A percentile compares a stretch with the other conserved stretches of the same genome.
Evolutionary conservation across 148 eudicot genomes (phyloP).

Genomic region (Suaeda aralocaspica): DNA sequence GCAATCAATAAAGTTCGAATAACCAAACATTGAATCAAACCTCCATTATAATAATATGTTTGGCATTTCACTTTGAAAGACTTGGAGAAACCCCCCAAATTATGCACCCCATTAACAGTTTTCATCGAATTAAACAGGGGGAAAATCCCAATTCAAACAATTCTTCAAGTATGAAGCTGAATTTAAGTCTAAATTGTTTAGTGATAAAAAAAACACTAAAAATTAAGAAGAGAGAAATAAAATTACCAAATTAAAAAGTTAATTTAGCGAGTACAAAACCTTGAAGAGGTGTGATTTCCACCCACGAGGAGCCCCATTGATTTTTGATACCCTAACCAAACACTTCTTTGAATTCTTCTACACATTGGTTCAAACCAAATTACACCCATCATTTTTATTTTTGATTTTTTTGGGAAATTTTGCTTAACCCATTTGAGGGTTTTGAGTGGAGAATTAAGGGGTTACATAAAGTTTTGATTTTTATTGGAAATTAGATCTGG

Average conservation of each 20-base stretch:
- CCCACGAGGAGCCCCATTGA: constrained; percentile 95
- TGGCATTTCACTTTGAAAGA: constrained; percentile 71
- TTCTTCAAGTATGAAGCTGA: too few species aligned
- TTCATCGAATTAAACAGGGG: neutral
- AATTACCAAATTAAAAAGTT: neutral
- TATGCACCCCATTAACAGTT: constrained; percentile 23
- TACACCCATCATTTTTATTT: constrained; percentile 25
- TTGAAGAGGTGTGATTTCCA: constrained; percentile 98
- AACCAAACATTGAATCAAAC: constrained; percentile 48
- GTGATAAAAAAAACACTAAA: too few species aligned
- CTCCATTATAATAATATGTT: constrained; percentile 56
- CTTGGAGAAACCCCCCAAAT: constrained; percentile 41
- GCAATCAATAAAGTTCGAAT: constrained; percentile 46
- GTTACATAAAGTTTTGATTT: constrained; percentile 16
- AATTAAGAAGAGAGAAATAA: neutral
- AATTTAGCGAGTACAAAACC: constrained; percentile 98
- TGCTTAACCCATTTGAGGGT: neutral
- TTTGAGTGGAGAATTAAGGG: too few species aligned
- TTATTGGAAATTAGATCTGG: neutral
- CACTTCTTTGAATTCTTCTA: constrained; percentile 57
- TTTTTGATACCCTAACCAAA: constrained; percentile 78
- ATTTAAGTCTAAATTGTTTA: too few species aligned
- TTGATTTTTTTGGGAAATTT: neutral
- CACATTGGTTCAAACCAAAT: constrained; percentile 41
- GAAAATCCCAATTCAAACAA: too few species aligned